Evolutionary conservation across 2,329 filamentous ascomycete species (phyloP), one percentile per base, ranked within the genome.

Genomic region (Domatiomyces globalis): DNA sequence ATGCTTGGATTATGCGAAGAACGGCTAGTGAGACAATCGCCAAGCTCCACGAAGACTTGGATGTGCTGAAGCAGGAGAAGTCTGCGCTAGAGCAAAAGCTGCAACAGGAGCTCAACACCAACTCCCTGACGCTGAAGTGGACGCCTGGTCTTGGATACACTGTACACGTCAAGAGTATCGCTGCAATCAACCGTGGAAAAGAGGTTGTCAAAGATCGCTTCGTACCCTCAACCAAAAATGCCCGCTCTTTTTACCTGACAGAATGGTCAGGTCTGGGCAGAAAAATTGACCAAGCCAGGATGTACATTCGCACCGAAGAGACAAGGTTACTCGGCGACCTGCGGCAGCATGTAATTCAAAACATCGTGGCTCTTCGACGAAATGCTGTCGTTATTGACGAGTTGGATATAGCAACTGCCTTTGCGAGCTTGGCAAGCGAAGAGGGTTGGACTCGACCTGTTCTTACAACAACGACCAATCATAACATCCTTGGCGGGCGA

Each of bases 301-400:
- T 83, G 47, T 82, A 83, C 43, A 94, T 98, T 62, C 81, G 87
- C 39, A 75, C 77, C 52, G 92, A 95, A 66, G 92, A 98, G 69
- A 79, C 87, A 61, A 76, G 78, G 45, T 83, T 98, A 6, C 87
- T 96, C 60, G 73, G 79, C 51, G 69, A 75, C 4, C 73, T 98
- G 7, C 84, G 90, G 27, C 78, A 81, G 54, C 74, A 79, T 48
- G 88, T 95, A 0, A 81, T 96, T 3, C 70, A 78, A 46, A 90
- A 89, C 60, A 77, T 98, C 2, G 80, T 95, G 56, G 87, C 84
- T 61, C 78, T 98, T 12, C 83, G 92, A 5, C 84, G 85, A 52
- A 96, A 95, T 66, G 89, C 90, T 9, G 77, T 80, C n/a, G 84
- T 95, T 1, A 78, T 98, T 18, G 90, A 96, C 65, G 89, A 95